Evolutionary conservation across 176 grass and related monocot genomes (phyloP).

Genomic region (Poa pratensis): DNA sequence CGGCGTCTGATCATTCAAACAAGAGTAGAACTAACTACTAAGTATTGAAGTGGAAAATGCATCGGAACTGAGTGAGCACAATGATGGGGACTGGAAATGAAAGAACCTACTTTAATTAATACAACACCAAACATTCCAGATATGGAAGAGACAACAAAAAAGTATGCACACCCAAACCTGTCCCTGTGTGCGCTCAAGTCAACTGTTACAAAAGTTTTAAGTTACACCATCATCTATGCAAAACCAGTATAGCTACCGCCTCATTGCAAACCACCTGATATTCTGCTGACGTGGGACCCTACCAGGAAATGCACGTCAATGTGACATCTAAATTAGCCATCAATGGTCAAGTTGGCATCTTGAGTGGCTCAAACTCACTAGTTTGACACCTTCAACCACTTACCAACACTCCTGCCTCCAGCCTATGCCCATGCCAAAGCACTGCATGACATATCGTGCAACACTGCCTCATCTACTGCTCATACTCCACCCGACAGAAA

Average conservation of each 20-base stretch:
- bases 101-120: slow-evolving; percentile 16
- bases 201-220: not conserved
- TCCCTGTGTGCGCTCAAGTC: not conserved
- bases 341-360: slow-evolving; percentile 1
- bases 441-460: not conserved
- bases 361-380: not conserved
- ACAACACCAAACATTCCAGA: not conserved
- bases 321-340: not conserved
- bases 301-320: not conserved
- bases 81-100: not conserved
- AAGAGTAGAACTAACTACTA: slow-evolving; percentile 7
- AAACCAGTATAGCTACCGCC: not conserved
- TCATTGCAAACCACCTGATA: not conserved
- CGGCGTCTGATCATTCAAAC: slow-evolving; percentile 54
- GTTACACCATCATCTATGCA: slow-evolving; percentile 1
- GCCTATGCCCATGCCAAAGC: not conserved
- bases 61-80: not conserved
- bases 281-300: not conserved
- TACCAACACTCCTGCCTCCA: not conserved
- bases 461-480: not conserved
- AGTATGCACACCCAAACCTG: not conserved
- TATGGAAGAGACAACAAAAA: not conserved
- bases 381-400: not conserved
- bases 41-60: slow-evolving; percentile 11
- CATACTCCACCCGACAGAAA: not conserved